Evolutionary conservation across 768 basidiomycete species (phyloP).

Genomic region (Cystofilobasidium bisporidii): DNA sequence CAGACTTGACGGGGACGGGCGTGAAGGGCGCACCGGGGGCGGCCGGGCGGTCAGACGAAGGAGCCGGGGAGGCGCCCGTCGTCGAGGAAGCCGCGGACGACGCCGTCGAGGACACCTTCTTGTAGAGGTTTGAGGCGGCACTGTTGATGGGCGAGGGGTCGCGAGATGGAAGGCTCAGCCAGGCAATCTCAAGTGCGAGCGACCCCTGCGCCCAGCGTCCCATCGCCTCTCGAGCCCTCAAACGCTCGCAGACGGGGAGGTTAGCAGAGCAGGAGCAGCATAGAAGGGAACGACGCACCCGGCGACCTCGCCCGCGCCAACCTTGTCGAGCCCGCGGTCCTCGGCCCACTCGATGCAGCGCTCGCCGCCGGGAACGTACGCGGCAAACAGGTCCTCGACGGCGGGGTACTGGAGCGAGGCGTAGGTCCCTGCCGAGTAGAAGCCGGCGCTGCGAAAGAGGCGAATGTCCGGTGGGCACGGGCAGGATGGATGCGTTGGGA

Average conservation of each 20-base stretch:
- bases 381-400: slow-evolving; percentile 25
- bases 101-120: slow-evolving; percentile 9
- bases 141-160: slow-evolving; percentile 21
- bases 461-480: too few species aligned
- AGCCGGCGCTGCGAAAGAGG: neutral
- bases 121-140: slow-evolving; percentile 2
- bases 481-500: too few species aligned
- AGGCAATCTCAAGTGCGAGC: slow-evolving; percentile 38
- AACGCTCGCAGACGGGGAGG: too few species aligned
- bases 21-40: slow-evolving; percentile 16
- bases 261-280: too few species aligned
- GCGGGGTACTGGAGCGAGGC: slow-evolving; percentile 21
- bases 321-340: slow-evolving; percentile 62
- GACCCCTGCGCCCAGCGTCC: too few species aligned
- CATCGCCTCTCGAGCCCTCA: too few species aligned
- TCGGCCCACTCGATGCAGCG: slow-evolving; percentile 46
- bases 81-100: slow-evolving; percentile 1
- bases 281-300: slow-evolving; percentile 14
- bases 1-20: slow-evolving; percentile 14
- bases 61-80: neutral
- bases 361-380: slow-evolving; percentile 22
- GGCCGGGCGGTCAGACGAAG: slow-evolving; percentile 12
- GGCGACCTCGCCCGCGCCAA: slow-evolving; percentile 48
- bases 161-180: neutral
- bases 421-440: slow-evolving; percentile 21